Percentiles rank a stretch among this genome's conserved stretches.
Conservation (phyloP, 768 basidiomycete genomes). For the Harrya chromipes region DNA sequence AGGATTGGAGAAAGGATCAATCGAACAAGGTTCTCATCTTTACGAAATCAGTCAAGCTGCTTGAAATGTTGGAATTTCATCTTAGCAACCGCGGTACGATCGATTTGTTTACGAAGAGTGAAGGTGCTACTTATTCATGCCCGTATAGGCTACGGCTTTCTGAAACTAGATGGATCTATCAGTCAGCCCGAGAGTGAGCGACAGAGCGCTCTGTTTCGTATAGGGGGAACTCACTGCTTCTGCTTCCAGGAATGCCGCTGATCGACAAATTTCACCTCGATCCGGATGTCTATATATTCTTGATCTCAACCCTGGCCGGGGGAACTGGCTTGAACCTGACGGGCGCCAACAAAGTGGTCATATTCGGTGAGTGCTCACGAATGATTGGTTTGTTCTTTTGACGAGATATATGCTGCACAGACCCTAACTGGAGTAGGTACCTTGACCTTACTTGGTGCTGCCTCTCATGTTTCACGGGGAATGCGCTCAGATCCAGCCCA, state of each 20-base stretch:
- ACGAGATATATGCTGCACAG: slow-evolving; percentile 34
- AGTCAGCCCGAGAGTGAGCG: slow-evolving; percentile 62
- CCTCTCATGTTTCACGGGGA: background rate
- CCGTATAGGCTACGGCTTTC: slow-evolving; percentile 50
- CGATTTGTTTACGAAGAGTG: background rate
- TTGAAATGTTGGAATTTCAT: slow-evolving; percentile 82
- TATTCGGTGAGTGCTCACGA: slow-evolving; percentile 58
- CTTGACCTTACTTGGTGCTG: background rate
- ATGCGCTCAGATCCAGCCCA: slow-evolving; percentile 79
- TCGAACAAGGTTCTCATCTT: slow-evolving; percentile 91
- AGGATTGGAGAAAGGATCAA: slow-evolving; percentile 59
- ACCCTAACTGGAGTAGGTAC: slow-evolving; percentile 94
- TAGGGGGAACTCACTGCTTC: background rate
- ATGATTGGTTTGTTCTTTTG: slow-evolving; percentile 1
- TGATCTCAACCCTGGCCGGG: slow-evolving; percentile 89
- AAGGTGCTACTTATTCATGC: background rate
- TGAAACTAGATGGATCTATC: slow-evolving; percentile 79
- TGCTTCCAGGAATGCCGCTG: slow-evolving; percentile 67
- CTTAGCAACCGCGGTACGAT: slow-evolving; percentile 50
- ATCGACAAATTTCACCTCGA: slow-evolving; percentile 83
- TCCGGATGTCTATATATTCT: slow-evolving; percentile 69
- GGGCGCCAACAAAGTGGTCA: slow-evolving; percentile 91
- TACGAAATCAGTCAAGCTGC: slow-evolving; percentile 86
- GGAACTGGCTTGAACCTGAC: slow-evolving; percentile 90
- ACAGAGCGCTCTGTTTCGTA: background rate